A percentile compares a stretch with the other conserved stretches of the same genome.
Evolutionary conservation across 169 alveolate species (phyloP).

Genomic region (Eimeria tenella): DNA sequence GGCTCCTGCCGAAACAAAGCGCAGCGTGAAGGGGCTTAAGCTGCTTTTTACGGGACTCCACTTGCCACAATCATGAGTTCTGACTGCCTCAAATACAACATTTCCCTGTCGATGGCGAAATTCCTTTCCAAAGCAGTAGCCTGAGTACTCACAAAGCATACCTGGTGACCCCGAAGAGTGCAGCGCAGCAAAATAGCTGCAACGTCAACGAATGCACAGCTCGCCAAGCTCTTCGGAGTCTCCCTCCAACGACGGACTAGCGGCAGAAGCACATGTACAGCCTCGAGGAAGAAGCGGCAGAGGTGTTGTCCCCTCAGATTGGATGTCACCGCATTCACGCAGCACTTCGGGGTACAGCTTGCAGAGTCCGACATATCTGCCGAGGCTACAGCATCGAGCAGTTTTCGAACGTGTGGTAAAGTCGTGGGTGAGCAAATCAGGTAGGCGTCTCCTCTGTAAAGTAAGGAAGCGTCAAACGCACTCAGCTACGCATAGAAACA

Average conservation of each 20-base stretch:
- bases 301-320: conserved; percentile 66
- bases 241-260: conserved; percentile 34
- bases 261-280: conserved; percentile 68
- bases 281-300: conserved; percentile 75
- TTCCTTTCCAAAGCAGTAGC: not conserved
- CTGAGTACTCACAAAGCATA: not conserved
- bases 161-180: conserved; percentile 77
- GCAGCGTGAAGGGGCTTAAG: not conserved
- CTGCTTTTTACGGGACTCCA: too few species aligned
- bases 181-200: conserved; percentile 55
- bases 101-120: too few species aligned
- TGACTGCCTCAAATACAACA: too few species aligned
- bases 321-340: conserved; percentile 32
- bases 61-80: too few species aligned
- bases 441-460: conserved; percentile 77
- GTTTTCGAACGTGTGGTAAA: conserved; percentile 36
- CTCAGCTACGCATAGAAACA: too few species aligned
- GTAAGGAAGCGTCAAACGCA: too few species aligned
- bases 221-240: not conserved
- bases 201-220: conserved; percentile 19
- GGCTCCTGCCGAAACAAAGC: conserved; percentile 10
- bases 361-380: conserved; percentile 4
- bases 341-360: not conserved
- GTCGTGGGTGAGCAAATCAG: conserved; percentile 56
- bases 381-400: conserved; percentile 37